Evolutionary conservation across 768 basidiomycete species (phyloP).

Genomic region (Leccinum arenicola): DNA sequence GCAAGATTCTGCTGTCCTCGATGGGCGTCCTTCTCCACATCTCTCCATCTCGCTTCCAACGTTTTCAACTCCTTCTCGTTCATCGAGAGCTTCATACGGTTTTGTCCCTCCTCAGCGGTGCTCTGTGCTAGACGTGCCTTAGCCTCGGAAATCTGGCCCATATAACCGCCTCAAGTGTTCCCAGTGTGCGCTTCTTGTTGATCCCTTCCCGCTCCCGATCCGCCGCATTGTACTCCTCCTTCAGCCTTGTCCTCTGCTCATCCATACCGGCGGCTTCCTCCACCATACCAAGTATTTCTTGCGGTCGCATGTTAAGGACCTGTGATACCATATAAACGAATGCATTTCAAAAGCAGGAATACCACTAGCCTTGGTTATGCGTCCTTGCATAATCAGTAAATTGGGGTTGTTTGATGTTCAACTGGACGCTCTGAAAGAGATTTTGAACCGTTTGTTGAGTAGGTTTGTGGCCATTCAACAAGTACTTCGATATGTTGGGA

Average conservation of each 20-base stretch:
- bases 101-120: constrained; percentile 82
- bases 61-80: constrained; percentile 73
- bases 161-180: constrained; percentile 84
- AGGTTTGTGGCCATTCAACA: constrained; percentile 93
- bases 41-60: constrained; percentile 78
- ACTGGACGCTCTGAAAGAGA: constrained; percentile 92
- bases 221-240: constrained; percentile 55
- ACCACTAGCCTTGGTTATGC: constrained; percentile 84
- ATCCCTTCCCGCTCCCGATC: constrained; percentile 69
- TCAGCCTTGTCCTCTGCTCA: constrained; percentile 47
- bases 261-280: constrained; percentile 90
- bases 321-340: neutral
- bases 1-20: constrained; percentile 72
- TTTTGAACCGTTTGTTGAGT: constrained; percentile 82
- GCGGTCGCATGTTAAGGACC: constrained; percentile 97
- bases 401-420: constrained; percentile 99
- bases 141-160: constrained; percentile 92
- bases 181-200: constrained; percentile 60
- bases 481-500: constrained; percentile 91
- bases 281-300: constrained; percentile 97
- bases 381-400: constrained; percentile 99
- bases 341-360: neutral
- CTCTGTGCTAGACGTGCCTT: constrained; percentile 72
- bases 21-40: constrained; percentile 79
- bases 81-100: constrained; percentile 70